Evolutionary conservation across 495 filamentous ascomycete genomes (phyloP).

Genomic region (Tuber aestivum): DNA sequence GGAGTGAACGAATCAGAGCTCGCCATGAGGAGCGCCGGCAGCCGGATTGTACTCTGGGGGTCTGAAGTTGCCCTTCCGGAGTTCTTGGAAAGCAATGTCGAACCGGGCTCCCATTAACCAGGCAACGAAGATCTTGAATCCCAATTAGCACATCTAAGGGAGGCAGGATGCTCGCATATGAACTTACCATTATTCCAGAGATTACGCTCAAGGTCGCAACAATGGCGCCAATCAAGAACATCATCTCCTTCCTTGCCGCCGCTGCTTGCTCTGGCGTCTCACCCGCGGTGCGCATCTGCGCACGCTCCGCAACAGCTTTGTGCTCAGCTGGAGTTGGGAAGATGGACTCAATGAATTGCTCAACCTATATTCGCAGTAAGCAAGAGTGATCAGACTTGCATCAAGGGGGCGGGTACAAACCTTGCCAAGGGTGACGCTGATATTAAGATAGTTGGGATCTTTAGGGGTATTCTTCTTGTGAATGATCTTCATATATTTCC

Average conservation of each 20-base stretch:
- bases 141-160: conserved; percentile 23
- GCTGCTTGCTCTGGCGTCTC: conserved; percentile 46
- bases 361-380: conserved; percentile 58
- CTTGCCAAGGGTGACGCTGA: conserved; percentile 83
- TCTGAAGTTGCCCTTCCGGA: conserved; percentile 49
- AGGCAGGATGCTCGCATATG: neutral
- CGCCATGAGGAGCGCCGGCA: neutral
- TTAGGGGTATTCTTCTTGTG: conserved; percentile 90
- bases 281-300: conserved; percentile 31
- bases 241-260: conserved; percentile 53
- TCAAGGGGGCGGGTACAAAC: conserved; percentile 48
- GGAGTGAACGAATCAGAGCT: conserved; percentile 2
- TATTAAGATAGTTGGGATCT: conserved; percentile 89
- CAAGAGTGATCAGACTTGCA: conserved; percentile 16
- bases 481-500: conserved; percentile 67
- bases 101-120: conserved; percentile 53
- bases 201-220: conserved; percentile 56
- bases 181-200: conserved; percentile 60
- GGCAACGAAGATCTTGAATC: conserved; percentile 42
- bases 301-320: conserved; percentile 43
- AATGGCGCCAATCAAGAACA: conserved; percentile 59
- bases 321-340: conserved; percentile 68
- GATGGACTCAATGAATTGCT: conserved; percentile 93
- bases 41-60: conserved; percentile 12
- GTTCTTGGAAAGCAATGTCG: conserved; percentile 55